These are phyloP conservation scores for Corylus avellana DNA, from an alignment of 306 rosid species.

Conservation along the genomic window DNA sequence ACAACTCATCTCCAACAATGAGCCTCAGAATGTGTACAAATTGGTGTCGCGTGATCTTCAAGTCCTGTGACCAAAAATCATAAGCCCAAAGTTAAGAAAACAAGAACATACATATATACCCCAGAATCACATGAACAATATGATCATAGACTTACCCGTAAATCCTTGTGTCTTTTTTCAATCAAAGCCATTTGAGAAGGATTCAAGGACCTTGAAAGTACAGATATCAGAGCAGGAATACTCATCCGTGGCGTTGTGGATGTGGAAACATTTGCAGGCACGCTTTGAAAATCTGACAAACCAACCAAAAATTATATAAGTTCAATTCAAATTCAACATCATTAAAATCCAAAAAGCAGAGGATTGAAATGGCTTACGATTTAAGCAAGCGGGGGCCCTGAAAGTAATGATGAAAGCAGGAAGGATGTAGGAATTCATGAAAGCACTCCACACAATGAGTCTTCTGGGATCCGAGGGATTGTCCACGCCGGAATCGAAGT, in stretches of 20 bases:
- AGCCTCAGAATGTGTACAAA: slow-evolving; percentile 36
- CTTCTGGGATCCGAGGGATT: slow-evolving; percentile 33
- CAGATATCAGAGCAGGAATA: slow-evolving; percentile 41
- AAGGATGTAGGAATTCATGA: slow-evolving; percentile 51
- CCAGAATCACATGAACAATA: neutral
- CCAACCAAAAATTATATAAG: neutral
- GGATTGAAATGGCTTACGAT: neutral
- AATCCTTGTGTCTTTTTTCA: slow-evolving; percentile 28
- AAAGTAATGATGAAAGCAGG: slow-evolving; percentile 51
- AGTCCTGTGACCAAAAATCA: slow-evolving; percentile 32
- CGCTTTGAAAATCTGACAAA: slow-evolving; percentile 35
- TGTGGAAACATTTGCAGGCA: slow-evolving; percentile 8
- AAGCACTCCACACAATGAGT: slow-evolving; percentile 51
- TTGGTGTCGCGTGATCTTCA: slow-evolving; percentile 25
- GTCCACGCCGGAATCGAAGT: slow-evolving; percentile 57
- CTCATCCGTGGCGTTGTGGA: slow-evolving; percentile 31
- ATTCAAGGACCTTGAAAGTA: slow-evolving; percentile 34
- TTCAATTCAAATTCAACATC: neutral
- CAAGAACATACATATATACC: neutral
- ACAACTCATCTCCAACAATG: slow-evolving; percentile 30
- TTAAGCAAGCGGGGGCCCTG: slow-evolving; percentile 29
- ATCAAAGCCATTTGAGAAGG: slow-evolving; percentile 39
- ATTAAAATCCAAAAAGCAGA: no score
- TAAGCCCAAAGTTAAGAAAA: neutral
- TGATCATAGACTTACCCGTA: slow-evolving; percentile 35